Base-by-base conservation (phyloP, 2,329 filamentous ascomycete species). In the Aureobasidium uvarum region DNA sequence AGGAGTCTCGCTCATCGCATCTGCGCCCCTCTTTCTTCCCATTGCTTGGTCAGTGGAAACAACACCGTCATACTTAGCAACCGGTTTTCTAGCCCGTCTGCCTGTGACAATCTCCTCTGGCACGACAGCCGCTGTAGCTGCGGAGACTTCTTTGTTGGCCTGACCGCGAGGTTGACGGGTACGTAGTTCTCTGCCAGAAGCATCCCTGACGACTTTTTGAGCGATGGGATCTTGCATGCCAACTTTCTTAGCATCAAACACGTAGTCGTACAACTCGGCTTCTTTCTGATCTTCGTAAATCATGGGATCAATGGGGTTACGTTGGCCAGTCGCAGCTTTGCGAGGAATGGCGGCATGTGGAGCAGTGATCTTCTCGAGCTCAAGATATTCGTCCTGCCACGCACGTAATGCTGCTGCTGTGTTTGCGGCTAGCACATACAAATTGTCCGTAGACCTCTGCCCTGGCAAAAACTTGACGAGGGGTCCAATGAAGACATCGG, bases 241-340 rank as follows among this genome's bases (percentile, higher is more conserved):
- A 51, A 77, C 70, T 66, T 80, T 81, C 69, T 83, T 83, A 0
- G 81, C 74, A 67, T 85, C 83, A 71, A 84, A 84, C 39, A 78
- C 80, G 72, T 86, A 87, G 64, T 84, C 83, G 71, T 87, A 88
- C 0, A 88, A 75, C 66, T 82, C 81, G 1, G 85, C 81, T 74
- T 87, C 85, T 69, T 86, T 86, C 73, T 82, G 82, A 69, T 85
- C 85, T 70, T 86, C 84, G 67, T 80, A 86, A 2, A 84, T 72
- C n/a, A 77, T 74, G 5, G 76, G 74, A 14, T 79, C 75, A 31
- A 81, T 71, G 13, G 83, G 81, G 23, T 77, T 72, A 23, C 80
- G 77, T 14, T 79, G 80, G 23, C 81, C 81, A 65, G 80, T 80
- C 36, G 78, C 79, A 8, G 81, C 77, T 67, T 84, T 83, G 66